These are phyloP conservation scores for Hypoxylon sp. DNA, from an alignment of 2,329 filamentous ascomycete genomes.

Conservation along the genomic window DNA sequence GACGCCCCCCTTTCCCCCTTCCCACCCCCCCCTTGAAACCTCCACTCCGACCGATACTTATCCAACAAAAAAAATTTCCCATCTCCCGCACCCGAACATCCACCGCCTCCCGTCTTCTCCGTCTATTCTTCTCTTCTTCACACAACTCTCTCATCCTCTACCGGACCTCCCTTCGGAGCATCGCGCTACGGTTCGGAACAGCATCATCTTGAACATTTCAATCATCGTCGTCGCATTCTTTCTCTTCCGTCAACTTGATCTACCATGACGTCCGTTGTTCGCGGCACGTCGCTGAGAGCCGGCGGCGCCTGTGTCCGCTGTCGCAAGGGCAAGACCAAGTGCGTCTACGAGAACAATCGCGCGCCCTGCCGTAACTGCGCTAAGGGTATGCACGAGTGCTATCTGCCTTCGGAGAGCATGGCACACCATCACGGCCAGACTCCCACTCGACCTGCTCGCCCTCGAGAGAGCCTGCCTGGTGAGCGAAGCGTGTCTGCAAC, in stretches of 20 bases:
- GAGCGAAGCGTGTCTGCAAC: conserved; percentile 56
- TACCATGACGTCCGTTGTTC: conserved; percentile 55
- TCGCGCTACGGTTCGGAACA: conserved; percentile 21
- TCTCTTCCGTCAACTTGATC: conserved; percentile 8
- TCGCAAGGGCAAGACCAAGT: conserved; percentile 70
- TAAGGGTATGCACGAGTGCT: conserved; percentile 70
- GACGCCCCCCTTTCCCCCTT: no score
- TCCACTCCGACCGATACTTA: conserved; percentile 47
- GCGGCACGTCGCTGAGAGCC: conserved; percentile 66
- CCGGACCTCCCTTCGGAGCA: conserved; percentile 42
- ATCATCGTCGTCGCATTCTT: conserved; percentile 7
- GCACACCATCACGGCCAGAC: conserved; percentile 67
- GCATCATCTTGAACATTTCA: conserved; percentile 8
- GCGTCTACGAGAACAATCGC: conserved; percentile 68
- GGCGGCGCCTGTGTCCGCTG: conserved; percentile 69
- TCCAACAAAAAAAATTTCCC: conserved; percentile 42
- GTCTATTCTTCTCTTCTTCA: conserved; percentile 39
- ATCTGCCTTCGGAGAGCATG: conserved; percentile 67
- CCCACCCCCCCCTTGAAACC: conserved; percentile 28
- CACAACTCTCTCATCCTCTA: conserved; percentile 35
- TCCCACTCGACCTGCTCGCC: conserved; percentile 61
- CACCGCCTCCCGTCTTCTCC: conserved; percentile 45
- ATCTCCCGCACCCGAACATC: conserved; percentile 45
- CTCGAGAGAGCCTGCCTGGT: conserved; percentile 63
- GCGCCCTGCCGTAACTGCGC: conserved; percentile 71